These are phyloP conservation scores for Bigelowiella natans DNA, from an alignment of 78 protist genomes.

Conservation along the genomic window DNA sequence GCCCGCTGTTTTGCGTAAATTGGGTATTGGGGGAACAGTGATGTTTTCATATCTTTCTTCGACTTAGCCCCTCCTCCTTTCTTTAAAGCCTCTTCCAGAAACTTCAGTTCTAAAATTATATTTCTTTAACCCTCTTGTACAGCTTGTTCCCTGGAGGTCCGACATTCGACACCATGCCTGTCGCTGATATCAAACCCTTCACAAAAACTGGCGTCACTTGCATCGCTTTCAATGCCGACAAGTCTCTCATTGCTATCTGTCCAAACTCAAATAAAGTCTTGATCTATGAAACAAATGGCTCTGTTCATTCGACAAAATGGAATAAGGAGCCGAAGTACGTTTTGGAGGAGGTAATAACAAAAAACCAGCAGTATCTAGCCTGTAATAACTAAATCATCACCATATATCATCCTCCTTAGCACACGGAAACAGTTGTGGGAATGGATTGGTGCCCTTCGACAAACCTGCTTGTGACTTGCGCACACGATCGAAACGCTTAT, in stretches of 20 bases:
- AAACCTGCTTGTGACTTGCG: background rate
- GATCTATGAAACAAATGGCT: background rate
- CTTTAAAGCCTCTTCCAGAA: too few species aligned
- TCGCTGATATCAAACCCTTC: background rate
- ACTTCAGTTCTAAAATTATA: too few species aligned
- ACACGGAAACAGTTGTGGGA: background rate
- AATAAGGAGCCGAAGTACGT: background rate
- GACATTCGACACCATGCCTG: too few species aligned
- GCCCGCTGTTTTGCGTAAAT: too few species aligned
- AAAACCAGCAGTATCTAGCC: background rate
- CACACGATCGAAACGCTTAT: conserved; percentile 14
- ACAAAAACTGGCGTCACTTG: background rate
- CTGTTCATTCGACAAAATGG: background rate
- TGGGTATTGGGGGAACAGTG: too few species aligned
- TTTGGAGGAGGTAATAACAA: background rate
- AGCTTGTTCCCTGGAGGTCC: too few species aligned
- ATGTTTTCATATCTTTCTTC: too few species aligned
- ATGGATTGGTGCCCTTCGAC: conserved; percentile 11
- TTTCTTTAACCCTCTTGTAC: too few species aligned
- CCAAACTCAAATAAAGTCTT: background rate
- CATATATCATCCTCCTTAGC: background rate
- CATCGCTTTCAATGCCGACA: background rate
- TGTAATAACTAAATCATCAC: background rate
- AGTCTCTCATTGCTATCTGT: conserved; percentile 6
- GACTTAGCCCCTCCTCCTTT: too few species aligned